Evolutionary conservation across 768 basidiomycete genomes (phyloP).

Genomic region (Collybia mongolica): DNA sequence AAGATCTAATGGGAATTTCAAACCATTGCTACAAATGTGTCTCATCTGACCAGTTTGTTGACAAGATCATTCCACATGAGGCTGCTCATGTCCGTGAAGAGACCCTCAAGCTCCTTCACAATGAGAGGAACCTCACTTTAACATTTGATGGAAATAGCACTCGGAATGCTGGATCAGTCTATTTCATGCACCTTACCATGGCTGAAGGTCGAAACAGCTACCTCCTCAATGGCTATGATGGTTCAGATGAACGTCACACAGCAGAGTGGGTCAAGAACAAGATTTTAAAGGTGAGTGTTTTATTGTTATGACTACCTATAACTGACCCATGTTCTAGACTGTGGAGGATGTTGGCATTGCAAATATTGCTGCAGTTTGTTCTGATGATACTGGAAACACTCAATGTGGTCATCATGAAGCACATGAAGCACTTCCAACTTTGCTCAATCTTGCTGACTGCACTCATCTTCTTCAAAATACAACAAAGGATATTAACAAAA

Average conservation of each 20-base stretch:
- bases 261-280: background rate
- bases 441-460: background rate
- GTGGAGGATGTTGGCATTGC: background rate
- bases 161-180: background rate
- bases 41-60: background rate
- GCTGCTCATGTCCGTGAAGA: background rate
- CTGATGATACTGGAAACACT: background rate
- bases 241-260: background rate
- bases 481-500: background rate
- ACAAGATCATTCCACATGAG: background rate
- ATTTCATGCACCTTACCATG: background rate
- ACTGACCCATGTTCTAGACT: background rate
- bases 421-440: background rate
- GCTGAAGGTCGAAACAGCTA: background rate
- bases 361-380: no score
- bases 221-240: slow-evolving; percentile 3
- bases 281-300: background rate
- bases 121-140: background rate
- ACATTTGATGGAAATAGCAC: background rate
- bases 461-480: background rate
- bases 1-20: no score
- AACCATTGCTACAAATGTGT: background rate
- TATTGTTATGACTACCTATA: background rate
- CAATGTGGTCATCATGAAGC: background rate
- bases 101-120: background rate